Evolutionary conservation across 2,329 filamentous ascomycete species (phyloP), one percentile per base, ranked within the genome.

Genomic region (Aspergillus ochraceoroseus): DNA sequence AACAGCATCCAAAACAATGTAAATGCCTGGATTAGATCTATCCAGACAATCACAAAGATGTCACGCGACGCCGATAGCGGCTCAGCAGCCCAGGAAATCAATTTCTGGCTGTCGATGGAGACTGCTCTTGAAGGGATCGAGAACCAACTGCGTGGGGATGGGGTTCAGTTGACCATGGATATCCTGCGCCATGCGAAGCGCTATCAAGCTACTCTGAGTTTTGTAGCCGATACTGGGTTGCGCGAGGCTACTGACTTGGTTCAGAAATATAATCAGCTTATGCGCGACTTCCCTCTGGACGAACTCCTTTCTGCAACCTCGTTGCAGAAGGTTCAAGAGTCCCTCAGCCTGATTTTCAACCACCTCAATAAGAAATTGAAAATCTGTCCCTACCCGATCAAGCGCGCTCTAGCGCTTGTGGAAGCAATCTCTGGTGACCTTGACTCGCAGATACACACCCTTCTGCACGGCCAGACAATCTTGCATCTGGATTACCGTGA

Each of bases 81-180:
- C 20, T 94, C 88, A 14, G 92, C 92, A 20, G 90, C 87, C 41
- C 92, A 96, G 64, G 92, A 99, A 65, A 95, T 98, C 65, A 95
- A 95, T 65, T 98, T 98, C 61, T 99, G 92, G 92, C 67, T 98
- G 35, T 94, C 88, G 2, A 95, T 98, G 85, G 94, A 98, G 65
- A 85, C 83, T 11, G 87, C 89, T 3, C 68, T 99, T 49, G 89
- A 95, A 62, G 84, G 84, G 18, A 95, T 99, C 44, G 90, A 95
- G 63, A 79, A 76, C 27, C 90, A 96, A 64, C 76, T 98, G 41
- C 76, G 82, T 47, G 88, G 89, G 50, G 87, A 94, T 41, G 92
- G 92, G 18, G 90, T 98, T 13, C 75, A 80, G 53, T 69, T 99
- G 56, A 96, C 94, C 0, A 77, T 99, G 62, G 90, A 95, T 55